These are phyloP conservation scores for Cudoniella acicularis DNA, from an alignment of 495 filamentous ascomycete genomes.

Conservation along the genomic window DNA sequence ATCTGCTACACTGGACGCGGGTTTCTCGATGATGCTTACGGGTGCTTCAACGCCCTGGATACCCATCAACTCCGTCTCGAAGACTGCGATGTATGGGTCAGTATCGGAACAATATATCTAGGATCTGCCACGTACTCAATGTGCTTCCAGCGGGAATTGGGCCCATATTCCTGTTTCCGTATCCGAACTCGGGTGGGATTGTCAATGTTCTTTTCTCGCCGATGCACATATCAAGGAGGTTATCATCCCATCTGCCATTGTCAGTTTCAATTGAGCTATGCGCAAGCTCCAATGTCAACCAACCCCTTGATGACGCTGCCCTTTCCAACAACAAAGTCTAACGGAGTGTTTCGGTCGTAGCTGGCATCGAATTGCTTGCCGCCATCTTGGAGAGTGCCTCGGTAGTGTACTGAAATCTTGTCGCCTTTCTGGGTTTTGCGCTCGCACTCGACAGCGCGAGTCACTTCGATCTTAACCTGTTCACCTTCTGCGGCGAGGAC, in stretches of 20 bases:
- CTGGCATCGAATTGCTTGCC: slow-evolving; percentile 56
- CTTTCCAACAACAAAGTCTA: slow-evolving; percentile 72
- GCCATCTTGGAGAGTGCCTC: slow-evolving; percentile 64
- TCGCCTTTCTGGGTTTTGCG: slow-evolving; percentile 77
- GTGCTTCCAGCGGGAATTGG: slow-evolving; percentile 77
- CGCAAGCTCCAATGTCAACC: slow-evolving; percentile 19
- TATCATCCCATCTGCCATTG: slow-evolving; percentile 72
- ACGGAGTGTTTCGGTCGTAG: slow-evolving; percentile 71
- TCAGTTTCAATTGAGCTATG: neutral
- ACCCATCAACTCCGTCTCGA: slow-evolving; percentile 87
- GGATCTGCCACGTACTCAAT: slow-evolving; percentile 47
- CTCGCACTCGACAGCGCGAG: slow-evolving; percentile 63
- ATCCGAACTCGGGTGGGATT: slow-evolving; percentile 82
- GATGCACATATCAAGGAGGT: slow-evolving; percentile 91
- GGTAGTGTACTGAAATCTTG: slow-evolving; percentile 80
- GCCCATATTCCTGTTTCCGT: slow-evolving; percentile 71
- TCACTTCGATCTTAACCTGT: slow-evolving; percentile 68
- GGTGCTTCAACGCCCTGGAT: slow-evolving; percentile 73
- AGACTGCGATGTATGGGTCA: slow-evolving; percentile 50
- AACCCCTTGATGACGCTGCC: slow-evolving; percentile 87
- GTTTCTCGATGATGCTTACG: slow-evolving; percentile 43
- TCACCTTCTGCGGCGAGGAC: slow-evolving; percentile 44
- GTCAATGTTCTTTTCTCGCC: slow-evolving; percentile 92
- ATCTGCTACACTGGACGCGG: slow-evolving; percentile 38
- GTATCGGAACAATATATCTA: slow-evolving; percentile 17